A percentile compares a stretch with the other conserved stretches of the same genome.
phyloP scores from a whole-genome alignment of 75 land plant species.

The Ceratopteris richardii region DNA sequence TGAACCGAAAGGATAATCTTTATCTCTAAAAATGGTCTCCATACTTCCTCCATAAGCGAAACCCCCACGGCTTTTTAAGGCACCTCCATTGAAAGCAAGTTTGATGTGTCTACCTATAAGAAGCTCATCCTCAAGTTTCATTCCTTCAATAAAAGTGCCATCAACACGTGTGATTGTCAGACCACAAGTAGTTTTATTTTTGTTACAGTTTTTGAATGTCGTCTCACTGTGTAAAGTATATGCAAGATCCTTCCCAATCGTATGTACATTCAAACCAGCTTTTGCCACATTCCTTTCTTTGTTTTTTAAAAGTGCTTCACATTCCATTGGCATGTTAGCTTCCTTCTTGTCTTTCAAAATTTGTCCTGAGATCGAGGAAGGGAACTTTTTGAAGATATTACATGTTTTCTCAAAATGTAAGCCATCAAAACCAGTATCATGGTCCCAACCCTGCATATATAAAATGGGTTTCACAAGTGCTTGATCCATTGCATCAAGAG shows the following conservation, averaged over 20 bases:
- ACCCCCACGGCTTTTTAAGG: slow-evolving; percentile 58
- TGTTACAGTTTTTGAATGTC: slow-evolving; percentile 61
- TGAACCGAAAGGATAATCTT: no score
- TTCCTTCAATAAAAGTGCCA: slow-evolving; percentile 62
- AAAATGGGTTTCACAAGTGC: no score
- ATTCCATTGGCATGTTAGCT: slow-evolving; percentile 73
- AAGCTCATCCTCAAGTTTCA: slow-evolving; percentile 75
- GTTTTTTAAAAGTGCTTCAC: slow-evolving; percentile 70
- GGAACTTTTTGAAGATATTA: slow-evolving; percentile 52
- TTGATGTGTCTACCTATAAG: slow-evolving; percentile 57
- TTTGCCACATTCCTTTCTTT: slow-evolving; percentile 87
- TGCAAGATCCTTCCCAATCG: slow-evolving; percentile 61
- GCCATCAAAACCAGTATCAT: slow-evolving; percentile 95
- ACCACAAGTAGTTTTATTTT: slow-evolving; percentile 73
- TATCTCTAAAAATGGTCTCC: slow-evolving; percentile 73
- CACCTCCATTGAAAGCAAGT: slow-evolving; percentile 69
- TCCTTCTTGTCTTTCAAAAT: slow-evolving; percentile 93
- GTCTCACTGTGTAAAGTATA: slow-evolving; percentile 78
- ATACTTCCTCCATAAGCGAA: slow-evolving; percentile 87
- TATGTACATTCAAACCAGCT: slow-evolving; percentile 79
- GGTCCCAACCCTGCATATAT: no score
- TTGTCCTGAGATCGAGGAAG: slow-evolving; percentile 58
- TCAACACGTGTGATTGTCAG: slow-evolving; percentile 59
- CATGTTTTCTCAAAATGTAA: slow-evolving; percentile 65
- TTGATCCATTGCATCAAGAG: slow-evolving; percentile 64